These are phyloP conservation scores for Lobulomyces angularis DNA, from an alignment of 192 early-diverging fungal genomes.

Conservation along the genomic window DNA sequence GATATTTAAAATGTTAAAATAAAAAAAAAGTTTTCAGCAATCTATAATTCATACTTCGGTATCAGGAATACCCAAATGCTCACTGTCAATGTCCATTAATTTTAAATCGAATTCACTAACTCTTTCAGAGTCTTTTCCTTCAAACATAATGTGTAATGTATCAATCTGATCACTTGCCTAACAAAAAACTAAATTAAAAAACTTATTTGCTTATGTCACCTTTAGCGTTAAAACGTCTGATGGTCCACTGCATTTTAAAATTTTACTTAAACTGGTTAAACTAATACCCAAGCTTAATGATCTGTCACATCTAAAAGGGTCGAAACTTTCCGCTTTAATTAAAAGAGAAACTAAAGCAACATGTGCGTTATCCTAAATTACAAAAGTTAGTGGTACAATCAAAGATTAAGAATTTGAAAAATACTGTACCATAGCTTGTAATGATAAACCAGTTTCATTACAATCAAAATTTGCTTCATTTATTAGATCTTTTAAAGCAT, in stretches of 20 bases:
- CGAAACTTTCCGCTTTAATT: too few relatives aligned
- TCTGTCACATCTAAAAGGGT: conserved; percentile 83
- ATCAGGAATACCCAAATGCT: conserved; percentile 91
- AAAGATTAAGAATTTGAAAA: neutral
- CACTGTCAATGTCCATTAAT: conserved; percentile 96
- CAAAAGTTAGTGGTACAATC: neutral
- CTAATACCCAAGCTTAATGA: conserved; percentile 83
- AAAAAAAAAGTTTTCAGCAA: too few relatives aligned
- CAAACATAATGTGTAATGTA: conserved; percentile 55
- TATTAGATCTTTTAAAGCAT: conserved; percentile 96
- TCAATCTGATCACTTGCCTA: conserved; percentile 82
- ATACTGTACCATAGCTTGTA: conserved; percentile 99
- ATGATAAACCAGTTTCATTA: conserved; percentile 80
- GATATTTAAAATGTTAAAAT: too few relatives aligned
- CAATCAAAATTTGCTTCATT: conserved; percentile 97
- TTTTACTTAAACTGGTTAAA: conserved; percentile 73
- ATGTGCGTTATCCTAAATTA: conserved; percentile 72
- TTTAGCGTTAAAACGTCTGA: conserved; percentile 85
- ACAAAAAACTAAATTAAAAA: too few relatives aligned
- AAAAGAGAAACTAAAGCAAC: conserved; percentile 85
- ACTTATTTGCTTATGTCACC: too few relatives aligned
- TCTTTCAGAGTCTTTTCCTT: conserved; percentile 27
- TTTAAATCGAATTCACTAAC: conserved; percentile 90
- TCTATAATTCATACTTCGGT: too few relatives aligned
- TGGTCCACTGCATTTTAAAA: conserved; percentile 84